Evolutionary conservation across 768 basidiomycete genomes (phyloP).

Genomic region (Trametes cingulata): DNA sequence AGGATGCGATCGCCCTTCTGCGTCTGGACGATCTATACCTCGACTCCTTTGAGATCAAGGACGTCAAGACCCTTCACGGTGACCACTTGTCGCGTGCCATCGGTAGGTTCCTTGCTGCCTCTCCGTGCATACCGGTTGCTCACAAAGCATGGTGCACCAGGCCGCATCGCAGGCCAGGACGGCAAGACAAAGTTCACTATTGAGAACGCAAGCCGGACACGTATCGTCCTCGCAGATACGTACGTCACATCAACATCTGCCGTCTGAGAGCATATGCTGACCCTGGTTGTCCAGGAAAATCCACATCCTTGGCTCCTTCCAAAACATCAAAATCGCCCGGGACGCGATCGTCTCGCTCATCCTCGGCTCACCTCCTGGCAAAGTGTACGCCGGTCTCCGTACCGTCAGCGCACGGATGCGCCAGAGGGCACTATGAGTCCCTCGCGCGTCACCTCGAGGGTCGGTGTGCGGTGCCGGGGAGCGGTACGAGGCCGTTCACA

Average conservation of each 20-base stretch:
- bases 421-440: conserved; percentile 72
- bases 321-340: conserved; percentile 96
- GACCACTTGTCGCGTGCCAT: conserved; percentile 99
- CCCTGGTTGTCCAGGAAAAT: conserved; percentile 70
- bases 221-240: conserved; percentile 99
- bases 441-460: too few species aligned
- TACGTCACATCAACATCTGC: conserved; percentile 42
- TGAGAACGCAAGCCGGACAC: conserved; percentile 93
- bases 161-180: conserved; percentile 97
- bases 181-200: conserved; percentile 99
- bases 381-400: conserved; percentile 87
- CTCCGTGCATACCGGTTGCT: too few species aligned
- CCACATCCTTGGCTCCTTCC: conserved; percentile 97
- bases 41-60: conserved; percentile 98
- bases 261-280: not conserved
- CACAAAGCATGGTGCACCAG: conserved; percentile 37
- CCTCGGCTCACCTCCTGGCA: conserved; percentile 92
- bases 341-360: conserved; percentile 96
- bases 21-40: conserved; percentile 96
- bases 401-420: conserved; percentile 93
- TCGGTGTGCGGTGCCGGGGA: not conserved
- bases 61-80: conserved; percentile 96
- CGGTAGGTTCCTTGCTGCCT: conserved; percentile 46
- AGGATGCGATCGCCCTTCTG: conserved; percentile 96
- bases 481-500: not conserved